Evolutionary conservation across 495 filamentous ascomycete species (phyloP).

Genomic region (Neurospora pannonica): DNA sequence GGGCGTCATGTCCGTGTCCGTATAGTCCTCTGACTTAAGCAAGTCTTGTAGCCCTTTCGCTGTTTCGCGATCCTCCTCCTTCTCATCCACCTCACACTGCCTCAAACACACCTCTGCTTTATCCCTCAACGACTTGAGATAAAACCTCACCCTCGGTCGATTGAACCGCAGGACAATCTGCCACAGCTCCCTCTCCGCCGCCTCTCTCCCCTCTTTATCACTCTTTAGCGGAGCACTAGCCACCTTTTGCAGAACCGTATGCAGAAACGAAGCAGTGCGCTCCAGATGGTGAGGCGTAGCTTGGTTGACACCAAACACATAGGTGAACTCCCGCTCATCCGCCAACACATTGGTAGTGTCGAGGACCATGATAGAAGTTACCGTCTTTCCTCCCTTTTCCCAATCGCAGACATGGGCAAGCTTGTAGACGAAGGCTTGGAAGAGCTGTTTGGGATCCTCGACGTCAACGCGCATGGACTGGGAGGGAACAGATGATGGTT

Average conservation of each 20-base stretch:
- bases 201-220: accelerated
- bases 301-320: slow-evolving; percentile 15
- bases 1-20: neutral
- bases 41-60: neutral
- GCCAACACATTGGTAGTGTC: neutral
- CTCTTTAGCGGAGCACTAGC: neutral
- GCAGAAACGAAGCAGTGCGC: neutral
- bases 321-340: slow-evolving; percentile 4
- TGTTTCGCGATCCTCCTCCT: neutral
- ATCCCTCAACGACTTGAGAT: neutral
- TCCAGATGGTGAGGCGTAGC: neutral
- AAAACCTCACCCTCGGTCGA: neutral
- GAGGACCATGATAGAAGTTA: slow-evolving; percentile 15
- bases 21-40: neutral
- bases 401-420: slow-evolving; percentile 20
- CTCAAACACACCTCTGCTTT: neutral
- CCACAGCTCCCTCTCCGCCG: neutral
- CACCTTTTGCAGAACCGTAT: neutral
- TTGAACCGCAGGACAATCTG: neutral
- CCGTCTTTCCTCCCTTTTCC: slow-evolving; percentile 7
- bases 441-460: slow-evolving; percentile 6
- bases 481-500: neutral
- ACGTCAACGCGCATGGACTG: neutral
- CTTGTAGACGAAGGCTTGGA: slow-evolving; percentile 19
- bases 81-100: accelerated